These are phyloP conservation scores for Neurospora intermedia DNA, from an alignment of 495 filamentous ascomycete species.

Conservation along the genomic window DNA sequence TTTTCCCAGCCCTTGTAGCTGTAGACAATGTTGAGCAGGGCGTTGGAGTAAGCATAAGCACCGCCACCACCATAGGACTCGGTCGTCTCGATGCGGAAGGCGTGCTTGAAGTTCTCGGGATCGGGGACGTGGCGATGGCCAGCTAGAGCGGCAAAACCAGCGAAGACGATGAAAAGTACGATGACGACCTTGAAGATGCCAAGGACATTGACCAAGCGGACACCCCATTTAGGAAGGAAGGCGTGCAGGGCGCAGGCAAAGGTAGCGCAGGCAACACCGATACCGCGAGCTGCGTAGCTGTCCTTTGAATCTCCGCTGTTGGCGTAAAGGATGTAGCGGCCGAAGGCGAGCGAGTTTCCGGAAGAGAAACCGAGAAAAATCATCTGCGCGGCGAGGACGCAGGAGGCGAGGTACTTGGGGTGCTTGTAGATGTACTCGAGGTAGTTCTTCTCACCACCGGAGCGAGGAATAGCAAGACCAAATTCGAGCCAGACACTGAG, in stretches of 20 bases:
- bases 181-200: slow-evolving; percentile 56
- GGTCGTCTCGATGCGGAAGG: slow-evolving; percentile 18
- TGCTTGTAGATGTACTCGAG: slow-evolving; percentile 53
- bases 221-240: slow-evolving; percentile 47
- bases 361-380: slow-evolving; percentile 43
- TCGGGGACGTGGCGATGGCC: slow-evolving; percentile 7
- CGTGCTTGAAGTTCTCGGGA: slow-evolving; percentile 24
- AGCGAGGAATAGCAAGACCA: slow-evolving; percentile 42
- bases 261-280: slow-evolving; percentile 43
- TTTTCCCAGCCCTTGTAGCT: slow-evolving; percentile 38
- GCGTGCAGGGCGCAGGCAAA: slow-evolving; percentile 51
- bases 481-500: slow-evolving; percentile 21
- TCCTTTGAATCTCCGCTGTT: slow-evolving; percentile 38
- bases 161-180: slow-evolving; percentile 51
- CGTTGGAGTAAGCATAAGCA: slow-evolving; percentile 30
- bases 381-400: slow-evolving; percentile 49
- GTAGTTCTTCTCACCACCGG: slow-evolving; percentile 47
- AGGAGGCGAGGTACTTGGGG: slow-evolving; percentile 50
- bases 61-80: slow-evolving; percentile 26
- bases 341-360: slow-evolving; percentile 56
- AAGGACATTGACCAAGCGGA: slow-evolving; percentile 51
- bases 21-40: slow-evolving; percentile 39
- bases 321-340: slow-evolving; percentile 55
- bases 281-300: slow-evolving; percentile 49
- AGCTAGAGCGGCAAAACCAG: slow-evolving; percentile 36